Conservation (phyloP, 2,329 filamentous ascomycete species). For the Aspergillus glaucus region DNA sequence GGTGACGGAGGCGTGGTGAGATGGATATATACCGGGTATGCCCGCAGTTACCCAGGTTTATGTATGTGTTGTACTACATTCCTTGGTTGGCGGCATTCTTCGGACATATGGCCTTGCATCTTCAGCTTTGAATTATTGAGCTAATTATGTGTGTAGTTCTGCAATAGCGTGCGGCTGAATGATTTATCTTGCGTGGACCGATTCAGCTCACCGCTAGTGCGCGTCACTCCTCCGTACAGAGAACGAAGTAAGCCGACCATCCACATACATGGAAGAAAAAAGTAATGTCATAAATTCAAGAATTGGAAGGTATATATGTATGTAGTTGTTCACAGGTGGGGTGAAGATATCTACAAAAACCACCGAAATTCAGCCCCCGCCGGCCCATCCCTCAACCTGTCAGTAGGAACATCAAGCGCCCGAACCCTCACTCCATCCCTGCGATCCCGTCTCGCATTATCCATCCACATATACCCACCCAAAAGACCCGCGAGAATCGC, state of each 20-base stretch:
- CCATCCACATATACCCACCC: conserved; percentile 58
- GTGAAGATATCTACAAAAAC: conserved; percentile 39
- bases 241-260: too few species aligned
- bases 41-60: not conserved
- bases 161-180: too few species aligned
- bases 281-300: too few species aligned
- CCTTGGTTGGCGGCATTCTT: not conserved
- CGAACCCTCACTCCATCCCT: conserved; percentile 50
- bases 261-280: too few species aligned
- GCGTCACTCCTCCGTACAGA: not conserved
- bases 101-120: not conserved
- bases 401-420: conserved; percentile 54
- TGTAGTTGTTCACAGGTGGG: not conserved
- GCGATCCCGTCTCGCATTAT: conserved; percentile 57
- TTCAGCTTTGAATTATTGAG: too few species aligned
- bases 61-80: not conserved
- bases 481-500: conserved; percentile 50
- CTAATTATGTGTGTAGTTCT: too few species aligned
- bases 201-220: not conserved
- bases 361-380: conserved; percentile 51
- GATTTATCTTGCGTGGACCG: not conserved
- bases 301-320: not conserved
- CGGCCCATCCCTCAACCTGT: conserved; percentile 51
- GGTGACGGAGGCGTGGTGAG: not conserved
- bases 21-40: not conserved